Percentiles rank a stretch among this genome's conserved stretches.
These are phyloP conservation scores for Fusarium torreyae DNA, from an alignment of 2,329 filamentous ascomycete species.

Conservation along the genomic window DNA sequence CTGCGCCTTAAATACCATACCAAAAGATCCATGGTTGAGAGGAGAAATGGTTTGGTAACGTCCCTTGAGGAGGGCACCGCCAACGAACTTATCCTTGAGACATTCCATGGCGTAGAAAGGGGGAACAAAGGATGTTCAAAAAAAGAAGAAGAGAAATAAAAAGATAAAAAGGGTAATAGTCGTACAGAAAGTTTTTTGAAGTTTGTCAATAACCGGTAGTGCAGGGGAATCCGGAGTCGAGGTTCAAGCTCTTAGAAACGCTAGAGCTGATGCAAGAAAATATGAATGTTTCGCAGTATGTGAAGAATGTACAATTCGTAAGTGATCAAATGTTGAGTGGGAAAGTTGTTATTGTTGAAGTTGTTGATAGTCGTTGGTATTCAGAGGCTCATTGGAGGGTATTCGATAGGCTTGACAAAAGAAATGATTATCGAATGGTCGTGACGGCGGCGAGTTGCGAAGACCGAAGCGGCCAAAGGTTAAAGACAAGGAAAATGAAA, in stretches of 20 bases:
- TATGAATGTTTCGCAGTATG: conserved; percentile 42
- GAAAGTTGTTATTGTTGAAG: conserved; percentile 42
- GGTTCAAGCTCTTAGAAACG: conserved; percentile 34
- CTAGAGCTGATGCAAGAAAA: conserved; percentile 36
- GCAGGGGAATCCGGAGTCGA: conserved; percentile 24
- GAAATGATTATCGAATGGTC: conserved; percentile 56
- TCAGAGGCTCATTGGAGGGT: conserved; percentile 61
- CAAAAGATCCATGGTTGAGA: conserved; percentile 98
- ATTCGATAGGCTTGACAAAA: conserved; percentile 55
- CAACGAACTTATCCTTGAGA: conserved; percentile 84
- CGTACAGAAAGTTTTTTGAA: conserved; percentile 51
- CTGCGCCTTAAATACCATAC: conserved; percentile 95
- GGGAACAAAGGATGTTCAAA: conserved; percentile 34
- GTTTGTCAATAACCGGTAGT: conserved; percentile 40
- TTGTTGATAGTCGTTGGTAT: conserved; percentile 53
- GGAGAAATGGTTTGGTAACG: conserved; percentile 93
- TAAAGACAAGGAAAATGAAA: conserved; percentile 54
- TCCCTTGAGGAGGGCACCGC: conserved; percentile 85
- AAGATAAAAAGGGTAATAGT: conserved; percentile 47
- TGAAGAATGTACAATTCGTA: conserved; percentile 56
- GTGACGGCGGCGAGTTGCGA: conserved; percentile 49
- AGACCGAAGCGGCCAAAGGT: conserved; percentile 52
- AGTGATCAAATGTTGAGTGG: conserved; percentile 45
- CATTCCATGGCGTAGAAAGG: conserved; percentile 75
- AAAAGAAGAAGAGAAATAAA: conserved; percentile 34